Percentiles rank a stretch among this genome's conserved stretches.
Conservation (phyloP, 2,329 filamentous ascomycete species). For the Cephalotrichum gorgonifer region DNA sequence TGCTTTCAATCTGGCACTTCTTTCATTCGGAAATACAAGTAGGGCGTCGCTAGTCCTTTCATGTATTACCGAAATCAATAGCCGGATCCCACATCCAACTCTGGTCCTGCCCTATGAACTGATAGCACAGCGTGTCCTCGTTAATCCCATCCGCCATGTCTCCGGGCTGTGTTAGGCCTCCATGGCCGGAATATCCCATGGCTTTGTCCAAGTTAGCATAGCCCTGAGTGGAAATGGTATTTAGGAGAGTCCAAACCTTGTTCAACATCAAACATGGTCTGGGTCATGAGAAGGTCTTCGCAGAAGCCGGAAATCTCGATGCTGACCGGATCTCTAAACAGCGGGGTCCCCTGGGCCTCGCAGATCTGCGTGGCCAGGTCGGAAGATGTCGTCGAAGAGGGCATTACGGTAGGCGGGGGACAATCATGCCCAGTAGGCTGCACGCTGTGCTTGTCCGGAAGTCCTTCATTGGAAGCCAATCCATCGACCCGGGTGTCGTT, state of each 20-base stretch:
- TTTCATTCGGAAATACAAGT: too few species aligned
- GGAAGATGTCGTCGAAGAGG: background rate
- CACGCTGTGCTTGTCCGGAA: background rate
- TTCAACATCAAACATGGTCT: background rate
- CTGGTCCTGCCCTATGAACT: conserved; percentile 1
- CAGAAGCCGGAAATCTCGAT: background rate
- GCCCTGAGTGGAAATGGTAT: background rate
- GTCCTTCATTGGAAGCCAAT: background rate
- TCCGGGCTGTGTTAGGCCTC: background rate
- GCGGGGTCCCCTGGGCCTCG: background rate
- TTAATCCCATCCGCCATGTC: background rate
- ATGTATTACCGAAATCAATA: background rate
- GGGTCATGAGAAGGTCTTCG: background rate
- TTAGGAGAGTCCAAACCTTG: background rate
- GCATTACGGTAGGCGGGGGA: background rate
- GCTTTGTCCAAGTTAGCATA: background rate
- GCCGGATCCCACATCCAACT: conserved; percentile 4
- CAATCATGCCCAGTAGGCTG: background rate
- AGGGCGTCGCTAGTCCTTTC: too few species aligned
- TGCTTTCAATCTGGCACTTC: too few species aligned
- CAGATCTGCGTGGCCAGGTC: background rate
- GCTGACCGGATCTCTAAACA: background rate
- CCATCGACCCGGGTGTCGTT: conserved; percentile 5
- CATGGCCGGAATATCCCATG: background rate
- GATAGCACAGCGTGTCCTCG: background rate